Conservation (phyloP, 2,329 filamentous ascomycete species). For the Neospermospora avenae region DNA sequence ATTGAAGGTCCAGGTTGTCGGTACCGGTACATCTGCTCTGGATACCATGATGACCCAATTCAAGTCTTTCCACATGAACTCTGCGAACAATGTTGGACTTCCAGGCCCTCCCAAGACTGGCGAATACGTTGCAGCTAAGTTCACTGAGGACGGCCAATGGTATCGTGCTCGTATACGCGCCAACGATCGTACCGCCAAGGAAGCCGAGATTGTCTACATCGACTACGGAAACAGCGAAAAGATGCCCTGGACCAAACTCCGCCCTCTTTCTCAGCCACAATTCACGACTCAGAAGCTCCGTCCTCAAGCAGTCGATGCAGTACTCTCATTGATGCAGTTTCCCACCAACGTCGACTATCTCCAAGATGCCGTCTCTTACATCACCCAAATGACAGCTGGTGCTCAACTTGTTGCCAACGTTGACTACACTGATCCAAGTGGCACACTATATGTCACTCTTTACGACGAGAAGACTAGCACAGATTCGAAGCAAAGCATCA, state of each 20-base stretch:
- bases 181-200: constrained; percentile 87
- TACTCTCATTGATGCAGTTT: constrained; percentile 85
- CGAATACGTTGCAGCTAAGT: constrained; percentile 87
- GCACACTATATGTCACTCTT: constrained; percentile 79
- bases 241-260: constrained; percentile 78
- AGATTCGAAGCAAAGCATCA: constrained; percentile 74
- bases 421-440: constrained; percentile 81
- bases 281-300: constrained; percentile 81
- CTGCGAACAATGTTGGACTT: constrained; percentile 73
- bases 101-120: constrained; percentile 80
- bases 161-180: constrained; percentile 88
- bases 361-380: constrained; percentile 70
- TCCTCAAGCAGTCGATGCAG: constrained; percentile 82
- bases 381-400: constrained; percentile 70
- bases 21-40: constrained; percentile 78
- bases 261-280: constrained; percentile 73
- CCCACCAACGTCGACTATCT: constrained; percentile 81
- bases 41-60: constrained; percentile 89
- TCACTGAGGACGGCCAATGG: constrained; percentile 87
- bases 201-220: constrained; percentile 87
- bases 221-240: constrained; percentile 96
- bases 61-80: constrained; percentile 83
- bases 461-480: constrained; percentile 70
- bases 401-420: constrained; percentile 85
- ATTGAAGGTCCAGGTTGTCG: constrained; percentile 89